Evolutionary conservation across 1,284 basidiomycete genomes (phyloP), one percentile per base, ranked within the genome.

Genomic region (Ceratobasidium theobromae): DNA sequence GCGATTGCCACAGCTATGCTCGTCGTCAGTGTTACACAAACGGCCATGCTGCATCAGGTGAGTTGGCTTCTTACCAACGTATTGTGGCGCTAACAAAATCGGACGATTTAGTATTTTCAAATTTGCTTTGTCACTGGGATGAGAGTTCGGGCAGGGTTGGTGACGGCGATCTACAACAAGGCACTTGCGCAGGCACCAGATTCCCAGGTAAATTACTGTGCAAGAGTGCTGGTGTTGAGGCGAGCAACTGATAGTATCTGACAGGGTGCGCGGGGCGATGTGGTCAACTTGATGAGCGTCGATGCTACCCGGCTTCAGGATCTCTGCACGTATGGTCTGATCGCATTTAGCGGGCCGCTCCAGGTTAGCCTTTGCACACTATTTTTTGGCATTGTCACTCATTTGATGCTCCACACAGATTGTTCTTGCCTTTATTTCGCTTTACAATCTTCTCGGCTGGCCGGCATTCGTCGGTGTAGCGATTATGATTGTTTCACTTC

Each of bases 221-320:
- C 40, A 9, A 4, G 18, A 11, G 8, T 33, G 25, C 21, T n/a
- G 30, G 14, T 3, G 32, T 40, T 55, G 21, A 14, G 35, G 35
- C 8, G 35, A 38, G 35, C 35, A 28, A 25, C 33, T 30, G 4
- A 9, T 5, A 8, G 43, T 18, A 18, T 45, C 25, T n/a, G 14
- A 16, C 78, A 28, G 12, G 85, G 90, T 38, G 84, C 90, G 0
- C 87, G 91, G 0, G 95, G 95, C 3, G 94, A 98, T 73, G 94
- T 97, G 54, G 93, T 97, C 71, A 98, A 98, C 74, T 77, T 97
- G 28, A 95, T 96, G 89, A 89, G 87, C 11, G 91, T 96, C 32
- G 86, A 93, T 72, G 87, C 93, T 0, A 89, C 87, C 16, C 82
- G 93, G 32, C 79, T 98, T 53, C 93, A 94, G 72, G 95, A 97